Base-by-base conservation (phyloP, 192 early-diverging fungal genomes). In the Spinellus fusiger region DNA sequence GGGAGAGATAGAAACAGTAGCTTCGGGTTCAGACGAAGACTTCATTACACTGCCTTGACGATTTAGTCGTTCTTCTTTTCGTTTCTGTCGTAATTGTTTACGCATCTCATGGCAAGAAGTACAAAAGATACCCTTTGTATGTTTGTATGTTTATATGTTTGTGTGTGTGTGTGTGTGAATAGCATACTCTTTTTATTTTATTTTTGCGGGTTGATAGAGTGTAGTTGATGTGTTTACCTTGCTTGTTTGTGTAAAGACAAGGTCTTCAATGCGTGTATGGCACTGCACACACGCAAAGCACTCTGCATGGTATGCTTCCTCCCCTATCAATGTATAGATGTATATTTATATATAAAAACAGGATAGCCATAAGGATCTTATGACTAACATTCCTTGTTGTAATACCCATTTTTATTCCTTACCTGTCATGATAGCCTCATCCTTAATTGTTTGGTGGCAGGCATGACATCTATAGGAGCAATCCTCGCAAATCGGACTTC, bases 381-480 rank as follows among this genome's bases (percentile, higher is more conserved):
- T n/a, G n/a, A n/a, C n/a, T n/a, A n/a, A n/a, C n/a, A n/a, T n/a
- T n/a, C 31, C 58, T 55, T 28, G 31, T 34, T 31, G 26, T 52
- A 29, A 31, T 4, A 6, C 16, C 27, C 10, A 10, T 6, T 47
- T 28, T 56, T 7, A 22, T 31, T 50, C 13, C 56, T 65, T 70
- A 83, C 81, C 89, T 31, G 89, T 92, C 70, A 92, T 86, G 60
- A 92, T 92, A 25, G 89, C 89, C 66, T 92, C 89, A 56, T 92
- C 88, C 12, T 81, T 81, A 38, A 92, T 92, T 23, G 88, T 81
- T 59, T 83, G 80, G 51, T 80, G 78, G 70, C 89, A 92, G 27
- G 85, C 71, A 54, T 84, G 80, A 66, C 89, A 92, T 59, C 77
- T 83, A 52, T 92, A 92, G 13, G 89, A 92, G 68, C 89, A 92